phyloP scores from a whole-genome alignment of 140 eudicot species.

The Cichorium intybus region DNA sequence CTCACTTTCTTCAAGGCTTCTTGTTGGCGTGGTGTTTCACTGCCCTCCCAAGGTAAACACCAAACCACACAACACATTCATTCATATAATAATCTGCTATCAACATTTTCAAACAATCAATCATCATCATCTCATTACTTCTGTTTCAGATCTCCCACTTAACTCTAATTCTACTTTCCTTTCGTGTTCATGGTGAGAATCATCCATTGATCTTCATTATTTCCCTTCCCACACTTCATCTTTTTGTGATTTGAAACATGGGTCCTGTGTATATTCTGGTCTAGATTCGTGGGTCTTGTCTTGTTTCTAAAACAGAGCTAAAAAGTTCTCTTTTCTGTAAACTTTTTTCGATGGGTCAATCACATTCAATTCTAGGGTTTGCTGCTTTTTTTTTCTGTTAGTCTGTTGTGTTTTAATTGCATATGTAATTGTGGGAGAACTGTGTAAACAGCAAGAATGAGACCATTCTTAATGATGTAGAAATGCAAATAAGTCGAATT shows the following conservation, averaged over 20 bases:
- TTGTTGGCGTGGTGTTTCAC: slow-evolving; percentile 27
- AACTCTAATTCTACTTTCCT: neutral
- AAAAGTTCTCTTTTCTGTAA: slow-evolving; percentile 12
- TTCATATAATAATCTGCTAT: neutral
- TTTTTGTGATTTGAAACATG: slow-evolving; percentile 8
- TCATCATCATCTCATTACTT: slow-evolving; percentile 11
- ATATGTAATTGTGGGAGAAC: neutral
- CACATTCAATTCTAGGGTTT: neutral
- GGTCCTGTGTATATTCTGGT: slow-evolving; percentile 18
- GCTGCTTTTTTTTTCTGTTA: neutral
- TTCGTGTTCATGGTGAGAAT: slow-evolving; percentile 16
- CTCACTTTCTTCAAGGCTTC: slow-evolving; percentile 43
- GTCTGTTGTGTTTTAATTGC: neutral
- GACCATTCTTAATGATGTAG: neutral
- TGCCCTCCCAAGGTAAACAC: slow-evolving; percentile 24
- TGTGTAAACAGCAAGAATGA: neutral
- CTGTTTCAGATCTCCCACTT: neutral
- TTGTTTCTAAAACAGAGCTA: slow-evolving; percentile 10
- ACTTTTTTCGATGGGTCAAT: neutral
- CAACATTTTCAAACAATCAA: slow-evolving; percentile 21
- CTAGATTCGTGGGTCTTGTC: slow-evolving; percentile 27
- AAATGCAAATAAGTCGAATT: neutral
- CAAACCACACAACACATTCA: slow-evolving; percentile 2
- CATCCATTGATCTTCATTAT: neutral
- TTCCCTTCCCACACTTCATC: neutral